phyloP scores from a whole-genome alignment of 2,329 filamentous ascomycete genomes.

The Trichoderma sp. region DNA sequence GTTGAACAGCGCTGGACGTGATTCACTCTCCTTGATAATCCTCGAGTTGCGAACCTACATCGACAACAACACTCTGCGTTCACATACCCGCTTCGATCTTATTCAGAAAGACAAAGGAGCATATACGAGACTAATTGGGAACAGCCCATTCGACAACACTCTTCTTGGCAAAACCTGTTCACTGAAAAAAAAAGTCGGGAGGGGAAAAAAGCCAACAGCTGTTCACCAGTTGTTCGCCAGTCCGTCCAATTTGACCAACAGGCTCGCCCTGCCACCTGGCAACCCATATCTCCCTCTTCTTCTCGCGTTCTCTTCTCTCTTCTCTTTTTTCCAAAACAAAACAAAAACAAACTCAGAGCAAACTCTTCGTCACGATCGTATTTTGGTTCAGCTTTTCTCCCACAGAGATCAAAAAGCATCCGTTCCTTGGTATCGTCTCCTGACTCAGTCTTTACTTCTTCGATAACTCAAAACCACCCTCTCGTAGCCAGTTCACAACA shows the following conservation, averaged over 20 bases:
- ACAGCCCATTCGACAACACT: not conserved
- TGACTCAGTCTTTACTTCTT: slow-evolving; percentile 13
- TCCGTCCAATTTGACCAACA: not conserved
- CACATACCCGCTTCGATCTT: not conserved
- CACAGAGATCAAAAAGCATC: slow-evolving; percentile 18
- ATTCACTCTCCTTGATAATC: slow-evolving; percentile 16
- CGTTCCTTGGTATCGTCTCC: slow-evolving; percentile 8
- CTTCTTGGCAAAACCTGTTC: not conserved
- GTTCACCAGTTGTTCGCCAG: slow-evolving; percentile 3
- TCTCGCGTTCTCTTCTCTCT: slow-evolving; percentile 4
- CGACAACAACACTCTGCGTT: slow-evolving; percentile 1
- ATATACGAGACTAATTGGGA: not conserved
- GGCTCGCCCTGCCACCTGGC: slow-evolving; percentile 12
- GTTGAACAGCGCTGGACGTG: slow-evolving; percentile 21
- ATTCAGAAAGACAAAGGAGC: not conserved
- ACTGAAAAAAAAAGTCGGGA: not conserved
- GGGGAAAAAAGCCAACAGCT: not conserved
- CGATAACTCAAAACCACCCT: not conserved
- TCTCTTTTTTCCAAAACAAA: slow-evolving; percentile 1
- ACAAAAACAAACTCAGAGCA: not conserved
- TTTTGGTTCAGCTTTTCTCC: slow-evolving; percentile 19
- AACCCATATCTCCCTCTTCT: not conserved
- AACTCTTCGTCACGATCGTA: slow-evolving; percentile 1
- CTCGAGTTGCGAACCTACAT: not conserved
- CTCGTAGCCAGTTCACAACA: not conserved